Conservation (phyloP, 2,329 filamentous ascomycete genomes). For the Xylaria sp. region DNA sequence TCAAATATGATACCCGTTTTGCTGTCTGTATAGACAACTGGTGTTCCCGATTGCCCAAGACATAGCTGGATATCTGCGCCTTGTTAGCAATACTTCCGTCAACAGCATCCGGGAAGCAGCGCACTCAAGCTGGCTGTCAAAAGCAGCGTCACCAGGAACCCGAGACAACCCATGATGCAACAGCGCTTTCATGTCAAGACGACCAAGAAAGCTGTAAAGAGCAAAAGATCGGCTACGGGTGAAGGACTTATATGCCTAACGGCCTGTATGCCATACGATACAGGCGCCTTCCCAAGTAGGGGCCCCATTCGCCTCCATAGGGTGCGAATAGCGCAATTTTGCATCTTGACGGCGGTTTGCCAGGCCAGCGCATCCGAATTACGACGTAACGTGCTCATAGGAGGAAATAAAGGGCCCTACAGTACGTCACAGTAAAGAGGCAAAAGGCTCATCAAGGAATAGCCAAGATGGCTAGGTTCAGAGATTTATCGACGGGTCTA, state of each 20-base stretch:
- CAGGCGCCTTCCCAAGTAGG: not conserved
- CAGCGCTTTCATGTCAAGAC: conserved; percentile 11
- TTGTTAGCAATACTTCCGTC: conserved; percentile 26
- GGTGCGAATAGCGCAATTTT: conserved; percentile 3
- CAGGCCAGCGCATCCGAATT: conserved; percentile 1
- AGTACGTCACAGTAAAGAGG: conserved; percentile 12
- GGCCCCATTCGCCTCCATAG: not conserved
- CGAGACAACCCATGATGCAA: conserved; percentile 35
- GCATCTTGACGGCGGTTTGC: conserved; percentile 6
- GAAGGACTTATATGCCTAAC: conserved; percentile 25
- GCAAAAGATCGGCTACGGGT: not conserved
- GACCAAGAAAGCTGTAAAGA: conserved; percentile 1
- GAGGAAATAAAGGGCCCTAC: conserved; percentile 26
- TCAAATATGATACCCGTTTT: conserved; percentile 60
- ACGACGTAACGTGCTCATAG: conserved; percentile 23
- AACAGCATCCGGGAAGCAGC: not conserved
- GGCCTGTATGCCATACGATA: no score
- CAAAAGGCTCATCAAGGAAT: conserved; percentile 14
- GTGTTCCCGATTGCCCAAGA: conserved; percentile 31
- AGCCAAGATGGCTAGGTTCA: conserved; percentile 2
- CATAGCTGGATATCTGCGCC: conserved; percentile 35
- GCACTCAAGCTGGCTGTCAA: conserved; percentile 34
- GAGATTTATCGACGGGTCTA: conserved; percentile 14
- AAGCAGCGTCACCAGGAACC: conserved; percentile 32
- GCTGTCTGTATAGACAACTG: conserved; percentile 50